phyloP scores from a whole-genome alignment of 2,329 filamentous ascomycete genomes.

The Clathrospora elynae region DNA sequence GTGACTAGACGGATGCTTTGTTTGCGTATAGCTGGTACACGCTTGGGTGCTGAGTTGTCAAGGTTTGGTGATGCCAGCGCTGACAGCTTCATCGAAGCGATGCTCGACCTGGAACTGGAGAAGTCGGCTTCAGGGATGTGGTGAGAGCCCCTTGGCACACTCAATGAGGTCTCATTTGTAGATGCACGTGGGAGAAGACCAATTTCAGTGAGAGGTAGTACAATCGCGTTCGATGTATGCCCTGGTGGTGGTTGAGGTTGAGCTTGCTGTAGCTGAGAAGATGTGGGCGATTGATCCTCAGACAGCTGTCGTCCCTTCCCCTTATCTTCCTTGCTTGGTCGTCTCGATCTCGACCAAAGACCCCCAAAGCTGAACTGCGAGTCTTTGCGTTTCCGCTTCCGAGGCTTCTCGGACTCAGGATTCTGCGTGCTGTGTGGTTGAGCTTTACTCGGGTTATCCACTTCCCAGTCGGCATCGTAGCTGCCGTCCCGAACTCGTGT shows the following conservation, averaged over 20 bases:
- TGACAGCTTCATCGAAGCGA: background rate
- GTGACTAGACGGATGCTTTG: background rate
- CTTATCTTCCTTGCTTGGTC: constrained; percentile 9
- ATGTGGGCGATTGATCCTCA: background rate
- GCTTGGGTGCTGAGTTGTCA: background rate
- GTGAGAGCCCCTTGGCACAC: background rate
- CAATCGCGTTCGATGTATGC: background rate
- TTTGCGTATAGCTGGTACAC: background rate
- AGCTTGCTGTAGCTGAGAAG: background rate
- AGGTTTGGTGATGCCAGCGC: background rate
- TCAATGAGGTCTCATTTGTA: background rate
- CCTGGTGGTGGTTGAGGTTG: background rate
- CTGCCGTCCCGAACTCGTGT: constrained; percentile 3
- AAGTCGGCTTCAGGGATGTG: constrained; percentile 1
- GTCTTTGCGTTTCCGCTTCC: constrained; percentile 9
- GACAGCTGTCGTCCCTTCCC: constrained; percentile 6
- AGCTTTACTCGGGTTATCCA: background rate
- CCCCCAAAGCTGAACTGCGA: constrained; percentile 6
- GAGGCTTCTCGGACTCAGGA: background rate
- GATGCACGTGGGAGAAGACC: background rate
- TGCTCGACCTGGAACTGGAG: background rate
- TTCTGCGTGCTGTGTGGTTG: background rate
- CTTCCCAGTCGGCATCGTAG: constrained; percentile 3
- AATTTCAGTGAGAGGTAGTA: background rate
- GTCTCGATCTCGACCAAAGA: constrained; percentile 1